phyloP scores from a whole-genome alignment of 225 moss, liverwort and hornwort species.

The Physcomitrium patens region DNA sequence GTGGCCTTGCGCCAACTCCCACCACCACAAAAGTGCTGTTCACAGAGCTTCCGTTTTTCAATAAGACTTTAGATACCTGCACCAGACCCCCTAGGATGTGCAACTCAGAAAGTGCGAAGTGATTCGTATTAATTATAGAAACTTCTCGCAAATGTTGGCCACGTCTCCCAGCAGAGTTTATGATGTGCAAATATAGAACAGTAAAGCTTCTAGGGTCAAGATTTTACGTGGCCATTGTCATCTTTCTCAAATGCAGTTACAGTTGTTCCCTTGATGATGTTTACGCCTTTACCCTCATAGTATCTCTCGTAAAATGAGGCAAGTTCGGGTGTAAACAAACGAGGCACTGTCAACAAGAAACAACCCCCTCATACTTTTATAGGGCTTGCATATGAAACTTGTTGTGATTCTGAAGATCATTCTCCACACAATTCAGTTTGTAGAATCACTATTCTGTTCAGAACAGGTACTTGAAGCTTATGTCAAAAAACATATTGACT shows the following conservation, averaged over 20 bases:
- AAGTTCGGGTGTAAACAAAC: slow-evolving; percentile 55
- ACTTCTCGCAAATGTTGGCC: background rate
- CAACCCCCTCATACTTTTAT: background rate
- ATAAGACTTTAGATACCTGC: slow-evolving; percentile 47
- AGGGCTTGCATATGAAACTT: background rate
- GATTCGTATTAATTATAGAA: background rate
- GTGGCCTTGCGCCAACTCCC: slow-evolving; percentile 80
- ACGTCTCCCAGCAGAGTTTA: background rate
- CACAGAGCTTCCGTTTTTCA: slow-evolving; percentile 51
- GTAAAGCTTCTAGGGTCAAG: background rate
- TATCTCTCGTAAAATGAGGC: slow-evolving; percentile 60
- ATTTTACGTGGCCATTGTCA: slow-evolving; percentile 41
- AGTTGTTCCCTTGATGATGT: slow-evolving; percentile 55
- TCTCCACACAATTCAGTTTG: no score
- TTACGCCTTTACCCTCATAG: slow-evolving; percentile 56
- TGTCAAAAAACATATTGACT: background rate
- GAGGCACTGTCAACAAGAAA: slow-evolving; percentile 48
- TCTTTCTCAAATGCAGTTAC: slow-evolving; percentile 63
- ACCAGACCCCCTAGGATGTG: slow-evolving; percentile 15
- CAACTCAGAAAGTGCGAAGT: background rate
- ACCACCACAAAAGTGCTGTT: slow-evolving; percentile 62
- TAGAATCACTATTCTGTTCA: background rate
- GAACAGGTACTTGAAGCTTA: background rate
- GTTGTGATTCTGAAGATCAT: background rate
- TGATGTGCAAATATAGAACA: background rate